phyloP scores from a whole-genome alignment of 768 basidiomycete species.

The Amanita jacksonii region DNA sequence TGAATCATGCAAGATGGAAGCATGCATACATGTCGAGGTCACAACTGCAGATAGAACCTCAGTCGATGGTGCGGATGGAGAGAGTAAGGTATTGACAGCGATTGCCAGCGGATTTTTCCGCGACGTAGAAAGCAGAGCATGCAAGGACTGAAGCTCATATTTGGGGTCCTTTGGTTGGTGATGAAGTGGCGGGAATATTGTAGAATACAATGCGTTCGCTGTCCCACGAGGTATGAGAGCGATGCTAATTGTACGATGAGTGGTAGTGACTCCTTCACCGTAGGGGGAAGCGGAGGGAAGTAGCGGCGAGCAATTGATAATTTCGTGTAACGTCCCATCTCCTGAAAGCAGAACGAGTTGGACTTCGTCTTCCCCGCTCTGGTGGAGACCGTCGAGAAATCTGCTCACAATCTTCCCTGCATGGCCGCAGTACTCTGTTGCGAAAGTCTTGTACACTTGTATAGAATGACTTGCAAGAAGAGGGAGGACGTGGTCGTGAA shows the following conservation, averaged over 20 bases:
- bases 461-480: conserved; percentile 37
- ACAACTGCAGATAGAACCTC: conserved; percentile 63
- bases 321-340: conserved; percentile 89
- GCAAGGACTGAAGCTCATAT: conserved; percentile 48
- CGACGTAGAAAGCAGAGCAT: conserved; percentile 35
- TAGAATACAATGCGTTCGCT: conserved; percentile 86
- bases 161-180: conserved; percentile 15
- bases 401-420: conserved; percentile 39
- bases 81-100: conserved; percentile 38
- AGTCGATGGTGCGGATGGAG: conserved; percentile 19
- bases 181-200: conserved; percentile 51
- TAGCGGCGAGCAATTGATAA: conserved; percentile 58
- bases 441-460: conserved; percentile 29
- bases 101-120: conserved; percentile 37
- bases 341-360: conserved; percentile 67
- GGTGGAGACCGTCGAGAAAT: conserved; percentile 22
- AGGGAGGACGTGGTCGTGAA: conserved; percentile 55
- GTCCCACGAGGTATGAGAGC: conserved; percentile 71
- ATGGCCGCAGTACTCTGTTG: conserved; percentile 44
- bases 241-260: conserved; percentile 26
- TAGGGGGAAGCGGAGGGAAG: conserved; percentile 10
- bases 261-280: not conserved
- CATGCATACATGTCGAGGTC: conserved; percentile 78
- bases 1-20: conserved; percentile 74
- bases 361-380: conserved; percentile 20